These are phyloP conservation scores for Cordyceps cicadae DNA, from an alignment of 2,329 filamentous ascomycete species.

Conservation along the genomic window DNA sequence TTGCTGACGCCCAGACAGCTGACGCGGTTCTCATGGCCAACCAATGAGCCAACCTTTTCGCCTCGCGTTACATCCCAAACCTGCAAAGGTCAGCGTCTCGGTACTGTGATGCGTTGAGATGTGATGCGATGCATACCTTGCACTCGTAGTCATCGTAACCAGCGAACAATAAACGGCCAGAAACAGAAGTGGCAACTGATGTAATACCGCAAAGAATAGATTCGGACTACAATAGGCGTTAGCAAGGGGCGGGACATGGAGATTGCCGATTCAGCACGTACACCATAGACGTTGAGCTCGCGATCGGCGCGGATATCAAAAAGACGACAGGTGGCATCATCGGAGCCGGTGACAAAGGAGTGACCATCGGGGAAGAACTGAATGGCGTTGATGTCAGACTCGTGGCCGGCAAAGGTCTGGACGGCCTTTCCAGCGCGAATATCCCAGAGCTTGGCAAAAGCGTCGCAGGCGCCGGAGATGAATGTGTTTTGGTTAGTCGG, in stretches of 20 bases:
- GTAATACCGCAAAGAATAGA: constrained; percentile 97
- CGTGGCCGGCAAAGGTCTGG: constrained; percentile 96
- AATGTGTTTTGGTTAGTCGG: constrained; percentile 99
- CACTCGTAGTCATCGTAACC: constrained; percentile 99
- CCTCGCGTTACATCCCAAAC: constrained; percentile 97
- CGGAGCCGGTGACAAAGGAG: constrained; percentile 94
- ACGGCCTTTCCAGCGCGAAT: constrained; percentile 96
- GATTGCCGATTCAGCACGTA: constrained; percentile 31
- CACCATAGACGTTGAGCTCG: constrained; percentile 60
- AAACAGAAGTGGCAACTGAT: constrained; percentile 95
- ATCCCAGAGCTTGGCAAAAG: constrained; percentile 98
- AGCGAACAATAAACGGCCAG: constrained; percentile 86
- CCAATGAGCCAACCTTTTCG: constrained; percentile 92
- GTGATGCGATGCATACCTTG: constrained; percentile 60
- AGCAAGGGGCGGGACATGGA: constrained; percentile 9
- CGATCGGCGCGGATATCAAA: constrained; percentile 97
- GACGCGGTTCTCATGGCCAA: constrained; percentile 96
- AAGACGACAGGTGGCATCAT: constrained; percentile 92
- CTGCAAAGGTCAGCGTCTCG: constrained; percentile 37
- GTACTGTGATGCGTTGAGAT: background rate
- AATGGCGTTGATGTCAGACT: constrained; percentile 98
- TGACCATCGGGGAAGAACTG: constrained; percentile 99
- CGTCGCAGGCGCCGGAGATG: constrained; percentile 97
- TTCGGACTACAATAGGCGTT: constrained; percentile 59
- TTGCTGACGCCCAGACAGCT: constrained; percentile 98